Percentiles rank a stretch among this genome's conserved stretches.
These are phyloP conservation scores for Debaryomyces fabryi DNA, from an alignment of 1,139 yeast species.

Conservation along the genomic window DNA sequence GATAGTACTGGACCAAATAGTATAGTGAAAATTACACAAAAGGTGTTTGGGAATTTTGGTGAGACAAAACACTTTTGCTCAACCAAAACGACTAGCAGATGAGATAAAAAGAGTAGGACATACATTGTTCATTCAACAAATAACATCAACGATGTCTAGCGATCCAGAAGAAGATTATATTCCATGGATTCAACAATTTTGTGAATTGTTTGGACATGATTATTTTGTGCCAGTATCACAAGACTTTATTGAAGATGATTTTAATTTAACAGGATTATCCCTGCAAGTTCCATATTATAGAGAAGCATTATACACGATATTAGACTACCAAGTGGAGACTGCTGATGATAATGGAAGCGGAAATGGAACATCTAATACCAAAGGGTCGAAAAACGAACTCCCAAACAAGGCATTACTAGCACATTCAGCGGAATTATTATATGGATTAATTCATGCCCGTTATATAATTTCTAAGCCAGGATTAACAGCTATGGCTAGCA, in stretches of 20 bases:
- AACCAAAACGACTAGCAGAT: neutral
- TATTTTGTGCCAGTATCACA: slow-evolving; percentile 91
- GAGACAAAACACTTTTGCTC: slow-evolving; percentile 1
- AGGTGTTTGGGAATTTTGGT: neutral
- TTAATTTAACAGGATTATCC: slow-evolving; percentile 87
- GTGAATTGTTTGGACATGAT: slow-evolving; percentile 88
- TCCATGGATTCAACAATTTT: slow-evolving; percentile 90
- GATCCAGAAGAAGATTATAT: slow-evolving; percentile 63
- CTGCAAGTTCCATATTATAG: slow-evolving; percentile 87
- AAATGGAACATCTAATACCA: slow-evolving; percentile 15
- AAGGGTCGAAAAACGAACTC: slow-evolving; percentile 39
- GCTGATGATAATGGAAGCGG: slow-evolving; percentile 45
- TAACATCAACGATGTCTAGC: slow-evolving; percentile 35
- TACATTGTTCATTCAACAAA: neutral
- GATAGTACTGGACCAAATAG: neutral
- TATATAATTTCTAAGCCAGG: slow-evolving; percentile 90
- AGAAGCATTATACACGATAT: slow-evolving; percentile 87
- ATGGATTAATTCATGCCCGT: slow-evolving; percentile 93
- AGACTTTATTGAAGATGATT: slow-evolving; percentile 94
- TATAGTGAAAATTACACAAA: slow-evolving; percentile 5
- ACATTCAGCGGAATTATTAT: slow-evolving; percentile 87
- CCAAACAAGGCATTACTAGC: slow-evolving; percentile 78
- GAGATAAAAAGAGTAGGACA: neutral
- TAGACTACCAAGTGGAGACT: slow-evolving; percentile 80
- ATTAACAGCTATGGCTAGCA: slow-evolving; percentile 91